A percentile compares a stretch with the other conserved stretches of the same genome.
phyloP scores from a whole-genome alignment of 23 red algal species.

The Gracilaria gracilis region DNA sequence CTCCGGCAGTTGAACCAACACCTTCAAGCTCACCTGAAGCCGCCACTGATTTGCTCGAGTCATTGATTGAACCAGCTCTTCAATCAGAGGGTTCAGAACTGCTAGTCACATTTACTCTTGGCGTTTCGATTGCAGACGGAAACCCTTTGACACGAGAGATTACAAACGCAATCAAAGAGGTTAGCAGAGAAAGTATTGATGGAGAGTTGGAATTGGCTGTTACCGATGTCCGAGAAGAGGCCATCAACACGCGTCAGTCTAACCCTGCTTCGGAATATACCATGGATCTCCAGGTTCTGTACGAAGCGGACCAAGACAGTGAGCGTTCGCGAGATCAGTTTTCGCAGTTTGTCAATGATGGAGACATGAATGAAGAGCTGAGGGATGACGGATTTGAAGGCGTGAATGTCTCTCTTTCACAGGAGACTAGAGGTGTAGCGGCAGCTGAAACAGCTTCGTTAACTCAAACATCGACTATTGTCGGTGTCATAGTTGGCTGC shows the following conservation, averaged over 20 bases:
- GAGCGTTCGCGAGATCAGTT: background rate
- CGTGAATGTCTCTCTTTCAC: background rate
- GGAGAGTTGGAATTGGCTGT: background rate
- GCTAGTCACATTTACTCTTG: conserved; percentile 7
- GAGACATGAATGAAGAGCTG: background rate
- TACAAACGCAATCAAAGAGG: background rate
- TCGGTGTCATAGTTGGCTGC: conserved; percentile 41
- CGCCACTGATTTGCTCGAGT: background rate
- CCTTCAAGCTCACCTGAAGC: background rate
- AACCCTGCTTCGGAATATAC: background rate
- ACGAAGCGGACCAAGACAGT: background rate
- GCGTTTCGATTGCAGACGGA: background rate
- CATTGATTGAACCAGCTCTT: background rate
- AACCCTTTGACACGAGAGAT: conserved; percentile 16
- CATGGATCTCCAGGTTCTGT: conserved; percentile 50
- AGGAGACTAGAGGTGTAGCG: background rate
- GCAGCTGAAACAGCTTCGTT: background rate
- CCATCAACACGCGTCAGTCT: background rate
- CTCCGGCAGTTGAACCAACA: background rate
- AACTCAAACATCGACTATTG: conserved; percentile 39
- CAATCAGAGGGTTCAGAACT: background rate
- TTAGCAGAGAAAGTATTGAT: background rate
- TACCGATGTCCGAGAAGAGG: background rate
- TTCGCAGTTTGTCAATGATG: conserved; percentile 8
- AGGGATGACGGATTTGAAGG: conserved; percentile 2